Conservation (phyloP, 768 basidiomycete species). For the Rhodocollybia butyracea region DNA sequence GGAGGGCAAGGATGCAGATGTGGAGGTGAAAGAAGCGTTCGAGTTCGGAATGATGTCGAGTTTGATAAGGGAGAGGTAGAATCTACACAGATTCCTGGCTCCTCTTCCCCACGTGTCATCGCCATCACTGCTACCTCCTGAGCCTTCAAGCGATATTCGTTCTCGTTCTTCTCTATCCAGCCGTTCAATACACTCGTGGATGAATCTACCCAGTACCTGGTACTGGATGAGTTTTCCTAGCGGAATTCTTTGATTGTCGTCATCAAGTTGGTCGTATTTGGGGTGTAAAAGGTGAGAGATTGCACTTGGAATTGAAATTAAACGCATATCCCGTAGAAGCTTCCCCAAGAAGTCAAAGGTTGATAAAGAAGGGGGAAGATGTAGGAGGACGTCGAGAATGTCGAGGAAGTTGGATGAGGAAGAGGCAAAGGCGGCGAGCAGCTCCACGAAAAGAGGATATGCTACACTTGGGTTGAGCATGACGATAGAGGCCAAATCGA, state of each 20-base stretch:
- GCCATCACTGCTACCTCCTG: conserved; percentile 29
- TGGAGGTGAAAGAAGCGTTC: not conserved
- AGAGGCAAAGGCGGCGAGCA: conserved; percentile 42
- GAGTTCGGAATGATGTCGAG: conserved; percentile 42
- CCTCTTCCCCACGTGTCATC: conserved; percentile 75
- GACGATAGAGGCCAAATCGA: conserved; percentile 65
- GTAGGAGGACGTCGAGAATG: conserved; percentile 58
- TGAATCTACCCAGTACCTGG: conserved; percentile 68
- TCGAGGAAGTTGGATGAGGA: conserved; percentile 55
- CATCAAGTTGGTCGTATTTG: conserved; percentile 43
- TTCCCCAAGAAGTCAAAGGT: conserved; percentile 74
- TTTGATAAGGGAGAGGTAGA: conserved; percentile 70
- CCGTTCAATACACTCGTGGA: conserved; percentile 67
- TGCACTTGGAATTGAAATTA: conserved; percentile 29
- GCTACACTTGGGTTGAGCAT: conserved; percentile 69
- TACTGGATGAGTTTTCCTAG: conserved; percentile 55
- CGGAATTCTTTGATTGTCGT: not conserved
- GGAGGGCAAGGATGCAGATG: not conserved
- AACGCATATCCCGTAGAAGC: conserved; percentile 60
- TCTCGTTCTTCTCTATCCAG: conserved; percentile 69
- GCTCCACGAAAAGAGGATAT: conserved; percentile 58
- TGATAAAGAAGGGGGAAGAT: conserved; percentile 67
- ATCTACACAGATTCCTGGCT: conserved; percentile 75
- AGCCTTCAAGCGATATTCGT: conserved; percentile 31
- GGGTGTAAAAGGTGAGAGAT: conserved; percentile 5